phyloP scores from a whole-genome alignment of 2,329 filamentous ascomycete species.

The Colletotrichum spinosum region DNA sequence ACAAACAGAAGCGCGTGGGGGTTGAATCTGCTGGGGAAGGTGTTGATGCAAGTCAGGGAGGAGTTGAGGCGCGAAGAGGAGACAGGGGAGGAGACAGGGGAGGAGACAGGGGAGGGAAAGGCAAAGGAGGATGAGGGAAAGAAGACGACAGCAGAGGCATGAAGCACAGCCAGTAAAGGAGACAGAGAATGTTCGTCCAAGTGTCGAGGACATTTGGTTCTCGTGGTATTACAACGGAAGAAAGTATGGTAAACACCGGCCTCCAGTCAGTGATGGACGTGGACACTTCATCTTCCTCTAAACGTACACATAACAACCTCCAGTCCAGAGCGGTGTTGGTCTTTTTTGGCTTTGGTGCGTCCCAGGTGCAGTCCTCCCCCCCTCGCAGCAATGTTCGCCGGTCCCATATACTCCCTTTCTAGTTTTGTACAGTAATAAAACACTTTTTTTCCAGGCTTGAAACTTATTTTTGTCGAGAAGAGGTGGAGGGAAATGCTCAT shows the following conservation, averaged over 20 bases:
- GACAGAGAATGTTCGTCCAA: background rate
- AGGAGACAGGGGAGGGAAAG: background rate
- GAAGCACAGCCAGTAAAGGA: background rate
- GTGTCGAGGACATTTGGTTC: conserved; percentile 19
- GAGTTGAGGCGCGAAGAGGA: conserved; percentile 58
- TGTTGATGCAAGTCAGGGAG: conserved; percentile 68
- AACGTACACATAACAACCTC: conserved; percentile 33
- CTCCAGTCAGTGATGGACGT: background rate
- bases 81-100: conserved; percentile 3
- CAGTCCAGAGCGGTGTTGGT: conserved; percentile 35
- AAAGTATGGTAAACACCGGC: conserved; percentile 24
- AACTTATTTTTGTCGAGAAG: conserved; percentile 17
- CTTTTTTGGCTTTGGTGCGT: background rate
- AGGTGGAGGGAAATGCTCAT: conserved; percentile 9
- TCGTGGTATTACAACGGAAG: conserved; percentile 33
- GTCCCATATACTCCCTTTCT: conserved; percentile 33
- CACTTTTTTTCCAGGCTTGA: conserved; percentile 30
- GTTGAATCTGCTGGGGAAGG: conserved; percentile 72
- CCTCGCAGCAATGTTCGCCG: conserved; percentile 23
- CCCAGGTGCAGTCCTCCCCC: conserved; percentile 14
- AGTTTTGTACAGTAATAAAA: conserved; percentile 39
- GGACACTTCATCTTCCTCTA: conserved; percentile 27
- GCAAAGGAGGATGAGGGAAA: background rate
- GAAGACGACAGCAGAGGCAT: background rate
- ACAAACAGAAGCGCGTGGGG: conserved; percentile 66